A percentile compares a stretch with the other conserved stretches of the same genome.
phyloP scores from a whole-genome alignment of 495 filamentous ascomycete genomes.

The Aspergillus leporis region DNA sequence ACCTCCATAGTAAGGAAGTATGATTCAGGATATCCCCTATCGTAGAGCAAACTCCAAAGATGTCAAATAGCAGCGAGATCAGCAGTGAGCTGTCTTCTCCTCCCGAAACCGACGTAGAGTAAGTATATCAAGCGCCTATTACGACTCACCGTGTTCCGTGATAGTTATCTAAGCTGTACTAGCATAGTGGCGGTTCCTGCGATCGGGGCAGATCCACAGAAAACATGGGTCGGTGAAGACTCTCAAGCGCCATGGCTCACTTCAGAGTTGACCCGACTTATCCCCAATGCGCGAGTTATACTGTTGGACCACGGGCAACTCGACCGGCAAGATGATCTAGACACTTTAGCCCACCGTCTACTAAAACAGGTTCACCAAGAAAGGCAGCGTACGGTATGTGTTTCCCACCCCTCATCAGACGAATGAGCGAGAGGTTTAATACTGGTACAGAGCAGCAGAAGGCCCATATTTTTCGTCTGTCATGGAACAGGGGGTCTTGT shows the following conservation, averaged over 20 bases:
- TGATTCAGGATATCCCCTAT: background rate
- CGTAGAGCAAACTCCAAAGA: conserved; percentile 4
- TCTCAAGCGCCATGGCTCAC: conserved; percentile 28
- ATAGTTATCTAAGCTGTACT: conserved; percentile 8
- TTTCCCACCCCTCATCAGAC: background rate
- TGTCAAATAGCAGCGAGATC: conserved; percentile 10
- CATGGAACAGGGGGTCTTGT: conserved; percentile 67
- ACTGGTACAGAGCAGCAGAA: conserved; percentile 22
- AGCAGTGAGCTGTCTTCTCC: background rate
- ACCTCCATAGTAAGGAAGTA: background rate
- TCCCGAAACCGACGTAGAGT: conserved; percentile 41
- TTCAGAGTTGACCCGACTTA: conserved; percentile 24
- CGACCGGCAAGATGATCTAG: conserved; percentile 46
- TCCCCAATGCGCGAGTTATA: conserved; percentile 51
- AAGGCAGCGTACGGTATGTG: conserved; percentile 29
- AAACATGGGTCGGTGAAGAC: conserved; percentile 33
- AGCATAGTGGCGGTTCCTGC: conserved; percentile 48
- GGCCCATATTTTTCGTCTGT: conserved; percentile 64
- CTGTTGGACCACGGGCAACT: conserved; percentile 56
- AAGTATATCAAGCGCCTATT: conserved; percentile 17
- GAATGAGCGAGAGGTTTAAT: background rate
- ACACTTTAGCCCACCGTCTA: conserved; percentile 51
- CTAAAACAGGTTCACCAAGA: conserved; percentile 45
- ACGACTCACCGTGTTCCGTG: background rate
- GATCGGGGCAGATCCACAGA: conserved; percentile 42